These are phyloP conservation scores for Chlorella ohadii DNA, from an alignment of 139 green algal genomes.

Conservation along the genomic window DNA sequence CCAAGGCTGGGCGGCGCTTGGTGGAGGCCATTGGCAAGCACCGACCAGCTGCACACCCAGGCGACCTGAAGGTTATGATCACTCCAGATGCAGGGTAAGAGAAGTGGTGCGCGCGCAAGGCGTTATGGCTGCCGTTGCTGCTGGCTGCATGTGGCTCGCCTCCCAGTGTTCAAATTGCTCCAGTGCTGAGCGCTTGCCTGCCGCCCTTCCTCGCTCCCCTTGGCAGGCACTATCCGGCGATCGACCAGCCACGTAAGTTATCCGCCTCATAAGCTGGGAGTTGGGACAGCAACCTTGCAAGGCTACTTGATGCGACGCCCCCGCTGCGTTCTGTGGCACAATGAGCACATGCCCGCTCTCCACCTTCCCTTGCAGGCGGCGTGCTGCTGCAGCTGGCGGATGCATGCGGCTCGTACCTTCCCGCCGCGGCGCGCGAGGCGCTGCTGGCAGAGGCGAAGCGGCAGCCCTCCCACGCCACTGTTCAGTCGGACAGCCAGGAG, in stretches of 20 bases:
- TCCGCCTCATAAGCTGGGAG: background rate
- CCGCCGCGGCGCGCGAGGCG: background rate
- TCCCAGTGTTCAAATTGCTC: too few species aligned
- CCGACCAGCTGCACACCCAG: background rate
- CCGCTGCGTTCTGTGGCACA: background rate
- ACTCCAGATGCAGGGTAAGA: slow-evolving; percentile 19
- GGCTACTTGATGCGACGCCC: too few species aligned
- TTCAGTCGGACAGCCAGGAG: background rate
- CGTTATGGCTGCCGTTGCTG: too few species aligned
- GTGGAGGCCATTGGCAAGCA: slow-evolving; percentile 10
- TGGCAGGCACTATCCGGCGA: slow-evolving; percentile 75
- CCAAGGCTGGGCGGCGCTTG: slow-evolving; percentile 30
- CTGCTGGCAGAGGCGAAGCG: slow-evolving; percentile 11
- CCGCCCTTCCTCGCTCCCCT: too few species aligned
- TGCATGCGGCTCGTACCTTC: slow-evolving; percentile 38
- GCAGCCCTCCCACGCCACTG: background rate
- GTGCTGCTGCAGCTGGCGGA: slow-evolving; percentile 34
- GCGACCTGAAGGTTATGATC: slow-evolving; percentile 44
- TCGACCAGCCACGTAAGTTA: slow-evolving; percentile 71
- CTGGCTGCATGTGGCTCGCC: too few species aligned
- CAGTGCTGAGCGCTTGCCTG: too few species aligned
- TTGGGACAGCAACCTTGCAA: background rate
- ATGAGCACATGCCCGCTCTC: too few species aligned
- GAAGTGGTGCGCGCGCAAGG: too few species aligned
- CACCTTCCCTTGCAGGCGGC: background rate